These are phyloP conservation scores for Phyllosticta ampelicida DNA, from an alignment of 2,329 filamentous ascomycete genomes.

Conservation along the genomic window DNA sequence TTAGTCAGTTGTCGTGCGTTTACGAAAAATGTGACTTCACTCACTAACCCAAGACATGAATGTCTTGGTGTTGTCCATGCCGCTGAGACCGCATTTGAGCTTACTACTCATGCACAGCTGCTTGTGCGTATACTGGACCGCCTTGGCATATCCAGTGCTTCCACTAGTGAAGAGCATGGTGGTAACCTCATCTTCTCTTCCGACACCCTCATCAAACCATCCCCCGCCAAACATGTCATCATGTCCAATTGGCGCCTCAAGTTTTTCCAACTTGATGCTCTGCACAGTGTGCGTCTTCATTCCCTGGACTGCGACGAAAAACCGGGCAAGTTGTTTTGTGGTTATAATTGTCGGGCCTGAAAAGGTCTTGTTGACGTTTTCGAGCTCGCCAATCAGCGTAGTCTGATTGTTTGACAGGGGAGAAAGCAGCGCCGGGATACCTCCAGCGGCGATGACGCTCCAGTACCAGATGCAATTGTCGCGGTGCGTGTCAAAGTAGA, in stretches of 20 bases:
- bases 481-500: constrained; percentile 9
- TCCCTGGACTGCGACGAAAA: not conserved
- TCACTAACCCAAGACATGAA: constrained; percentile 11
- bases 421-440: constrained; percentile 6
- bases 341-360: constrained; percentile 3
- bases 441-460: constrained; percentile 3
- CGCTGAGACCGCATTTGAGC: not conserved
- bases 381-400: constrained; percentile 4
- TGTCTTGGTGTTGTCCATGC: constrained; percentile 1
- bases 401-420: constrained; percentile 7
- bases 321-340: constrained; percentile 1
- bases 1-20: not conserved
- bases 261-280: not conserved
- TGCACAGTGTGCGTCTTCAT: constrained; percentile 1
- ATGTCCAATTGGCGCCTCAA: not conserved
- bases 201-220: not conserved
- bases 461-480: constrained; percentile 9
- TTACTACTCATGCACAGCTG: constrained; percentile 27
- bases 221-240: not conserved
- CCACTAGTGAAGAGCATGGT: constrained; percentile 20
- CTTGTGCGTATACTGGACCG: constrained; percentile 34
- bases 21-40: not conserved
- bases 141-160: constrained; percentile 42
- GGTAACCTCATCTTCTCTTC: constrained; percentile 1
- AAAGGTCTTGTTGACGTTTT: constrained; percentile 9